Conservation (phyloP, 2,329 filamentous ascomycete species). For the Claviceps cyperi region DNA sequence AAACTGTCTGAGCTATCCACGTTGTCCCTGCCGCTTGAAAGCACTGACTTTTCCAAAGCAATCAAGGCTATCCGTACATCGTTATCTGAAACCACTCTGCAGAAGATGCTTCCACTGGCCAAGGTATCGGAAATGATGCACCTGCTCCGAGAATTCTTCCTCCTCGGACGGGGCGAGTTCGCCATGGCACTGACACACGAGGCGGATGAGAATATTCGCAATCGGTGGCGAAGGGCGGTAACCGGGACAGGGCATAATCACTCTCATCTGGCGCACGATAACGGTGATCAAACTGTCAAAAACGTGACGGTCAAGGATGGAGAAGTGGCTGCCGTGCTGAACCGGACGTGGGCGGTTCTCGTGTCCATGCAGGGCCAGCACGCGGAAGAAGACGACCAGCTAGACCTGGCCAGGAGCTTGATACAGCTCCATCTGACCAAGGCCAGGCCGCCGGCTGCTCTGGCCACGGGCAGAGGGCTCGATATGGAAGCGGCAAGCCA, state of each 20-base stretch:
- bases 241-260: constrained; percentile 11
- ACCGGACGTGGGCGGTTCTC: constrained; percentile 65
- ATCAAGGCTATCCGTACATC: constrained; percentile 66
- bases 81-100: constrained; percentile 70
- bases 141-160: constrained; percentile 71
- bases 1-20: constrained; percentile 56
- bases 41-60: constrained; percentile 53
- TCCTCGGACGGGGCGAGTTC: constrained; percentile 82
- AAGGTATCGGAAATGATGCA: constrained; percentile 65
- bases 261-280: constrained; percentile 35
- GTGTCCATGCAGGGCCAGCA: constrained; percentile 56
- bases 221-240: constrained; percentile 52
- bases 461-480: constrained; percentile 23
- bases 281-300: constrained; percentile 28
- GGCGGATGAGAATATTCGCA: constrained; percentile 66
- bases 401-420: constrained; percentile 70
- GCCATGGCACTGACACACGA: constrained; percentile 74
- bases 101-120: constrained; percentile 63
- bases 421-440: constrained; percentile 52
- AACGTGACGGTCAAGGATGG: constrained; percentile 63
- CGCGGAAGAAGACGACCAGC: constrained; percentile 65
- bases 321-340: constrained; percentile 64
- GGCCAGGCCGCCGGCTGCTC: constrained; percentile 23
- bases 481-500: constrained; percentile 16
- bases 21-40: constrained; percentile 60